Evolutionary conservation across 208 protist genomes (phyloP), one percentile per base, ranked within the genome.

Genomic region (Crithidia sp.): DNA sequence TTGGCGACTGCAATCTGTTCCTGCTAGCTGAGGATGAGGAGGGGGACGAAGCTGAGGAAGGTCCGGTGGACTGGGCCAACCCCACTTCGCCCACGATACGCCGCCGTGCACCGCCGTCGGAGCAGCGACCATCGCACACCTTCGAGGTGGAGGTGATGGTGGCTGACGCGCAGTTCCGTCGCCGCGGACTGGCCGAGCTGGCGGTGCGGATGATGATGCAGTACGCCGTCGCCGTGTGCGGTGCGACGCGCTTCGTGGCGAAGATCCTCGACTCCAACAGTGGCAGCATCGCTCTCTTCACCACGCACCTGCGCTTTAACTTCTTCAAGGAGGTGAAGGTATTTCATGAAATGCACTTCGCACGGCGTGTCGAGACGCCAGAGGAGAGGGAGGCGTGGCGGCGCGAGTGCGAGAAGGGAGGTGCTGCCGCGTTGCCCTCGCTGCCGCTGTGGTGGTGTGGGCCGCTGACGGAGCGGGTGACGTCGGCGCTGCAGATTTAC

Each of bases 81-180:
- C 0, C 55, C 13, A 36, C 45, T 28, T 28, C 28, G 28, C 28
- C 28, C 28, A 28, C 28, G 28, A 28, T 28, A 28, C 28, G 28
- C 28, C 28, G 28, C 28, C 28, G 28, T 28, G 28, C 28, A 28
- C 28, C 28, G 28, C 28, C 28, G 28, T 28, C 28, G 28, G 28
- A 28, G 28, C 28, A 28, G 55, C 13, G 19, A 9, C 66, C 63
- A 7, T 69, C 58, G 47, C 81, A 76, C 61, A 79, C 74, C 36
- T 96, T 92, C 76, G 95, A 98, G 62, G 88, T 97, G 57, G 87
- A 97, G 74, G 88, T 97, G 52, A 97, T 97, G 94, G 78, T 98
- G 17, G 94, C 94, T 1, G 92, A 98, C 36, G 44, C 57, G 14
- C 5, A 10, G 4, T 87, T 88, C 68, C 79, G 94, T 17, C 82